Evolutionary conservation across 768 basidiomycete genomes (phyloP).

Genomic region (Collybia sordida): DNA sequence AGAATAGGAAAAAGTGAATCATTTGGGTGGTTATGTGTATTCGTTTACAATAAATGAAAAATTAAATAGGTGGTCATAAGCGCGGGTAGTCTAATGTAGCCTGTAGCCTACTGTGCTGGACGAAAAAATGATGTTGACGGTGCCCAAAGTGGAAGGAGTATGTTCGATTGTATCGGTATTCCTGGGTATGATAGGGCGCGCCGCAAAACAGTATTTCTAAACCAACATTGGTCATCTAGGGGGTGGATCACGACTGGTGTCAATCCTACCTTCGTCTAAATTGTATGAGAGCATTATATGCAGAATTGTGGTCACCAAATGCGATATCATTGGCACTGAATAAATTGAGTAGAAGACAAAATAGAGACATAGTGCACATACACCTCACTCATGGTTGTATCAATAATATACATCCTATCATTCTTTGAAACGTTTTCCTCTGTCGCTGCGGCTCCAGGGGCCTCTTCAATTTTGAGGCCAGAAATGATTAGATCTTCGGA

Average conservation of each 20-base stretch:
- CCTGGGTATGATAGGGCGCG: constrained; percentile 56
- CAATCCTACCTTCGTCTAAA: constrained; percentile 64
- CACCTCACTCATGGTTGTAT: constrained; percentile 58
- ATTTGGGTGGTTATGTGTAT: no score
- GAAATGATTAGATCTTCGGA: constrained; percentile 48
- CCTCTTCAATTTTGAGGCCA: constrained; percentile 66
- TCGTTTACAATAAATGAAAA: no score
- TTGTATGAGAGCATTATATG: constrained; percentile 51
- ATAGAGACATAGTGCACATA: background rate
- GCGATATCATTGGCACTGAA: constrained; percentile 22
- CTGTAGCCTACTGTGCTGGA: no score
- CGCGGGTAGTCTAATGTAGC: no score
- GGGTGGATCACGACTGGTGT: background rate
- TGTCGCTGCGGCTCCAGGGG: constrained; percentile 62
- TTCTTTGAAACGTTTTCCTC: constrained; percentile 51
- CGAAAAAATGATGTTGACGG: background rate
- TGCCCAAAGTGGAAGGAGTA: constrained; percentile 7
- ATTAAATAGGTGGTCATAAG: no score
- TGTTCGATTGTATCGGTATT: constrained; percentile 2
- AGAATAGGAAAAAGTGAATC: constrained; percentile 31
- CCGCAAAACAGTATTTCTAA: constrained; percentile 54
- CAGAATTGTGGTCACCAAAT: constrained; percentile 41
- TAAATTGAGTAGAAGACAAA: background rate
- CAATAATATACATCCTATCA: constrained; percentile 73
- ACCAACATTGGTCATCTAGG: background rate